Evolutionary conservation across 177 flowering plant species (phyloP), one percentile per base, ranked within the genome.

Genomic region (Vitis hybrid): DNA sequence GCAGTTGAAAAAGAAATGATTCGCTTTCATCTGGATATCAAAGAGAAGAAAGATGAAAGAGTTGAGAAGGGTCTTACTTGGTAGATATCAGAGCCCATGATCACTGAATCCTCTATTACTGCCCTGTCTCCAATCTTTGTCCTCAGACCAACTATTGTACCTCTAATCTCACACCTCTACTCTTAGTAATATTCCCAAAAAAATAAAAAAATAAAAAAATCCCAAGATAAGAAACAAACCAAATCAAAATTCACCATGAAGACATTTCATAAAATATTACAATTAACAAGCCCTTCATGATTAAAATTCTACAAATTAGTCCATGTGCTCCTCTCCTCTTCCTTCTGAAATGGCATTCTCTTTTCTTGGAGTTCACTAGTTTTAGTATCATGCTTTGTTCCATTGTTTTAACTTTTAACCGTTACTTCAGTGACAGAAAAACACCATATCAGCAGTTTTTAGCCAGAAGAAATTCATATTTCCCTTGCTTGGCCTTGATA

Each of bases 11-110:
- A 39, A 39, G 48, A 39, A 39, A 39, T 8, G 48, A 39, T 39
- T 39, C 10, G 48, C 10, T 59, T 21, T 22, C 19, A 18, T n/a
- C 65, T 12, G 19, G 12, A 50, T 68, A 29, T 1, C 10, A 39
- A 39, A 39, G 48, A 39, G 9, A 5, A 39, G 48, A 39, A 8
- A 5, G 9, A 8, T 5, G 9, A 39, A 39, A 39, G 48, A 39
- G 48, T 39, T 39, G 10, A 39, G 48, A 39, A 39, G 48, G 48
- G 48, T 21, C 79, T 76, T 80, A 88, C 96, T 64, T 88, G 85
- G 70, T 87, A 90, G 59, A 76, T 70, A 75, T 91, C 95, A 58
- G 89, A 82, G 5, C 97, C 98, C 88, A 93, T 82, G 66, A 93
- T 70, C 56, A 91, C 80, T 10, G 98, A 84, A 79, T 89, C 95